Percentiles rank a stretch among this genome's conserved stretches.
Evolutionary conservation across 768 basidiomycete genomes (phyloP).

Genomic region (Termitomyces sp.): DNA sequence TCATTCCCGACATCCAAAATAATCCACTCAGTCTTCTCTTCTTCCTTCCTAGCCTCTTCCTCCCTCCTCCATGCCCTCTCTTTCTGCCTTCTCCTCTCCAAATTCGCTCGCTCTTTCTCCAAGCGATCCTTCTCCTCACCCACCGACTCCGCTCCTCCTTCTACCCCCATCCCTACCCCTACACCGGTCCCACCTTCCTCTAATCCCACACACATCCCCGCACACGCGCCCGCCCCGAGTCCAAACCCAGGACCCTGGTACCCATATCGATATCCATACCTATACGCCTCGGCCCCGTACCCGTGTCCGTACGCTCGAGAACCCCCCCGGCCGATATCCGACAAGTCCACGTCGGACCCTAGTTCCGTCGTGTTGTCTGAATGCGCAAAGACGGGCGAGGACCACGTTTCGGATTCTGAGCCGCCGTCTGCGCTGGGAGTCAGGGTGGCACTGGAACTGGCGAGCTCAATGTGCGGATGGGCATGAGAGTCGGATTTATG

Average conservation of each 20-base stretch:
- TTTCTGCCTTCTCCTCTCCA: conserved; percentile 13
- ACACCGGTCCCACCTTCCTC: background rate
- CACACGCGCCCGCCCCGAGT: too few species aligned
- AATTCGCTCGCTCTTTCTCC: conserved; percentile 11
- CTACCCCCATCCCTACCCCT: too few species aligned
- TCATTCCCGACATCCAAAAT: conserved; percentile 40
- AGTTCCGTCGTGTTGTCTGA: conserved; percentile 14
- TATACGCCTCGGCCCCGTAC: background rate
- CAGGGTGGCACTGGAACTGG: background rate
- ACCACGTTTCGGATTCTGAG: conserved; percentile 21
- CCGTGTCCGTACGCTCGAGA: conserved; percentile 9
- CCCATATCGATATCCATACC: conserved; percentile 21
- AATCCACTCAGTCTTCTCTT: conserved; percentile 40
- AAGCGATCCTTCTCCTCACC: conserved; percentile 10
- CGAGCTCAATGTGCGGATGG: conserved; percentile 2
- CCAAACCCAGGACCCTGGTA: conserved; percentile 13
- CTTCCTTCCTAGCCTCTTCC: conserved; percentile 14
- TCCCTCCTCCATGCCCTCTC: conserved; percentile 15
- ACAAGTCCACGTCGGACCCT: conserved; percentile 7
- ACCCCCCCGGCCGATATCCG: conserved; percentile 1
- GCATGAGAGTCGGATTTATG: background rate
- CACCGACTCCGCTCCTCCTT: conserved; percentile 1
- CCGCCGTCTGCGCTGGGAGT: background rate
- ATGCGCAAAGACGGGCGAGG: conserved; percentile 37
- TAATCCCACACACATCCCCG: background rate